Evolutionary conservation across 306 rosid species (phyloP), one percentile per base, ranked within the genome.

Genomic region (Calophaca sinica): DNA sequence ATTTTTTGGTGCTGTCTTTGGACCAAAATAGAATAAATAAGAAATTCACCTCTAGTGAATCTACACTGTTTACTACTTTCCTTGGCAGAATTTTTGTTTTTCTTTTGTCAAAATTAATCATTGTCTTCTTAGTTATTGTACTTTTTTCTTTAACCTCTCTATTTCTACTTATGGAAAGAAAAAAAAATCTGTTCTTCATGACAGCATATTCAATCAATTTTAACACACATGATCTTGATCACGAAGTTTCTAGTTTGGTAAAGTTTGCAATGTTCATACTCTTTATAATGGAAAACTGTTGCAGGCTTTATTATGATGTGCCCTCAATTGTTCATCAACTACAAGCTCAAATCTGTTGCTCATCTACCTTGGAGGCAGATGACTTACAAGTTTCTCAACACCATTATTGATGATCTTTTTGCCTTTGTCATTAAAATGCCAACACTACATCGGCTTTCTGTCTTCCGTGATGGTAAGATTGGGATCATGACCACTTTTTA

Each of bases 401-500:
- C 99, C 70, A 94, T 94, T 83, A 94, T 94, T 46, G 97, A 94
- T 71, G 99, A 94, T 84, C 90, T 94, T 45, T 94, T 94, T 80
- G 99, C 99, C 73, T 94, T 94, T 52, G 99, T 94, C 87, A 94
- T 94, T 49, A 94, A 94, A 85, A 94, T 94, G 99, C 99, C 99
- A 51, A 80, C 79, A n/a, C 78, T 94, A 14, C 99, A 94, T 84
- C 93, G 99, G 20, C 96, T 94, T 46, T 94, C 99, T 13, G 99
- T 92, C 77, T 94, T 94, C 90, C 99, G 97, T 70, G 99, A 94
- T 74, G 99, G 99, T 94, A 84, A 87, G 93, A 73, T 74, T 69
- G 32, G n/a, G 72, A 57, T 32, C 52, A 10, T 61, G 38, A 51
- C 33, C 53, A 68, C 70, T 7, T 80, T 39, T 39, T 72, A 59